These are phyloP conservation scores for Infundibulicybe gibba DNA, from an alignment of 768 basidiomycete species.

Conservation along the genomic window DNA sequence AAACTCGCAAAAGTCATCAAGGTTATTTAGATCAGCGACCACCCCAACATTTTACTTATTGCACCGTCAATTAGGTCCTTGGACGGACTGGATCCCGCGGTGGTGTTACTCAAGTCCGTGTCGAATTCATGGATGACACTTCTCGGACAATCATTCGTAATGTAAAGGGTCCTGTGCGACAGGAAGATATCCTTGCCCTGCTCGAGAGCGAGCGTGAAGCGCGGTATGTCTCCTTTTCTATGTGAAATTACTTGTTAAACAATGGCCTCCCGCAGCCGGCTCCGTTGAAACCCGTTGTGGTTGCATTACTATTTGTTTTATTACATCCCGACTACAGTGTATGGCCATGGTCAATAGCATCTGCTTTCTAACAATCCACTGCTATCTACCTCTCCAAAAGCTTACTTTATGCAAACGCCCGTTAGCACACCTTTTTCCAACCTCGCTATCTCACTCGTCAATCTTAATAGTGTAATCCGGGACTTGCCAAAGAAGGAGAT, in stretches of 20 bases:
- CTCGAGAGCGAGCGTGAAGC: slow-evolving; percentile 99
- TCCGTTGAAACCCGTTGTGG: slow-evolving; percentile 24
- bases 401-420: too few species aligned
- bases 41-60: not conserved
- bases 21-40: slow-evolving; percentile 38
- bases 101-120: slow-evolving; percentile 98
- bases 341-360: slow-evolving; percentile 1
- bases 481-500: slow-evolving; percentile 7
- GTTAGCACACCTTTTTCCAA: slow-evolving; percentile 3
- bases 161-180: slow-evolving; percentile 96
- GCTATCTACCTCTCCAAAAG: too few species aligned
- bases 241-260: too few species aligned
- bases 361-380: not conserved
- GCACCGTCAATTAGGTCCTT: slow-evolving; percentile 63
- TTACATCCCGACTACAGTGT: not conserved
- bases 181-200: slow-evolving; percentile 94
- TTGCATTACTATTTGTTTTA: not conserved
- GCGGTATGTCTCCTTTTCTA: slow-evolving; percentile 58
- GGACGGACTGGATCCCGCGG: slow-evolving; percentile 98
- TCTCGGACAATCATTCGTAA: slow-evolving; percentile 96
- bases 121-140: slow-evolving; percentile 98
- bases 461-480: not conserved
- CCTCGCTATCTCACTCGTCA: too few species aligned
- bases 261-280: slow-evolving; percentile 22
- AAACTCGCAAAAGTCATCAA: slow-evolving; percentile 98